Percentiles rank a stretch among this genome's conserved stretches.
phyloP scores from a whole-genome alignment of 2,329 filamentous ascomycete species.

The Rutstroemia sp. region DNA sequence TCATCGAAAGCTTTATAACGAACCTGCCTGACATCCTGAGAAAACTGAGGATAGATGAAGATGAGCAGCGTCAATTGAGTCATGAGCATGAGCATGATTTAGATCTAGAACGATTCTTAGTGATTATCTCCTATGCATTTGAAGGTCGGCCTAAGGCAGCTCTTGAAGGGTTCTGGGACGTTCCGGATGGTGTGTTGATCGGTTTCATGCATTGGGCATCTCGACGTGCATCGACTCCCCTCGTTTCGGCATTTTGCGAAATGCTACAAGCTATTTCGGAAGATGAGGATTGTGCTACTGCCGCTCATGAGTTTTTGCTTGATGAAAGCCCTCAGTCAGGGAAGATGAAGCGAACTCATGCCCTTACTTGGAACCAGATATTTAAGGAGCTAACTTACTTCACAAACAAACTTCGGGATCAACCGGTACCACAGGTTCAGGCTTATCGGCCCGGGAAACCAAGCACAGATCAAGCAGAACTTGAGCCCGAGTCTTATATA shows the following conservation, averaged over 20 bases:
- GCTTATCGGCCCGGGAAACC: conserved; percentile 53
- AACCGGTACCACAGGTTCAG: conserved; percentile 49
- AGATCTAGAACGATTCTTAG: conserved; percentile 80
- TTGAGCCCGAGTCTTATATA: conserved; percentile 86
- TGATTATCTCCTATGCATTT: conserved; percentile 88
- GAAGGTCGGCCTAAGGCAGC: conserved; percentile 79
- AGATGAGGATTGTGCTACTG: conserved; percentile 72
- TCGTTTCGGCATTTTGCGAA: conserved; percentile 93
- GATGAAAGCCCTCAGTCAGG: conserved; percentile 73
- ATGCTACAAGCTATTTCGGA: conserved; percentile 86
- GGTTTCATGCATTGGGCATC: conserved; percentile 98
- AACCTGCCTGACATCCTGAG: conserved; percentile 91
- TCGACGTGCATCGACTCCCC: conserved; percentile 85
- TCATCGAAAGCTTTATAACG: conserved; percentile 87
- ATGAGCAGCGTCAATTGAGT: conserved; percentile 70
- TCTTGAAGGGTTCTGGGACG: conserved; percentile 75
- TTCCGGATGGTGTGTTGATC: conserved; percentile 85
- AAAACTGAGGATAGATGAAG: conserved; percentile 79
- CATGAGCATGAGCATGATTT: conserved; percentile 59
- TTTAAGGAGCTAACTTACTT: conserved; percentile 86
- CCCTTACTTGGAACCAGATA: conserved; percentile 88
- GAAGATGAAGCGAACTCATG: conserved; percentile 74
- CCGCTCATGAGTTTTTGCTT: conserved; percentile 81
- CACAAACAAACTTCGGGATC: conserved; percentile 68
- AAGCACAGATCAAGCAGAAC: conserved; percentile 61